Percentiles rank a stretch among this genome's conserved stretches.
Evolutionary conservation across 2,329 filamentous ascomycete species (phyloP).

Genomic region (Ophidiomyces ophidiicola): DNA sequence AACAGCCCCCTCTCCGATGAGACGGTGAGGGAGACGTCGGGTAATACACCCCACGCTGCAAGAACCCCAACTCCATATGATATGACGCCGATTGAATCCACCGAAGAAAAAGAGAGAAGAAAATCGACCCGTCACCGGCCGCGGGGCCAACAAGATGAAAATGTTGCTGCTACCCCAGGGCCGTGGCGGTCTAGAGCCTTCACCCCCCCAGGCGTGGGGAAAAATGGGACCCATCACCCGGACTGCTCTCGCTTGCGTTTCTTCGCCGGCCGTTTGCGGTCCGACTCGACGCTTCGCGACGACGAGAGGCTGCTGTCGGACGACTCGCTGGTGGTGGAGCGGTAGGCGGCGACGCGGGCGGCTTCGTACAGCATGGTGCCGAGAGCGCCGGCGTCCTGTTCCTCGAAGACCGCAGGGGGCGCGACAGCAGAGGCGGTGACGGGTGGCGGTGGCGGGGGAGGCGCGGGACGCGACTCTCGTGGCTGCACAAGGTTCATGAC

Average conservation of each 20-base stretch:
- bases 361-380: slow-evolving; percentile 75
- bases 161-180: too few species aligned
- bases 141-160: too few species aligned
- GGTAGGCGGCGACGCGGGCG: slow-evolving; percentile 59
- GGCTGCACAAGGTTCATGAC: slow-evolving; percentile 80
- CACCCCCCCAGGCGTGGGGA: too few species aligned
- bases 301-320: slow-evolving; percentile 28
- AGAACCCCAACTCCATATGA: too few species aligned
- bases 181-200: too few species aligned
- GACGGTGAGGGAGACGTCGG: too few species aligned
- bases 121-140: too few species aligned
- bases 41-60: too few species aligned
- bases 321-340: slow-evolving; percentile 34
- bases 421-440: too few species aligned
- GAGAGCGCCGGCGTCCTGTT: slow-evolving; percentile 52
- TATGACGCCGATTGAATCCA: too few species aligned
- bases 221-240: background rate
- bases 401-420: slow-evolving; percentile 33
- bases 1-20: too few species aligned
- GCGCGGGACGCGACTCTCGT: slow-evolving; percentile 40
- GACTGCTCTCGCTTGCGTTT: slow-evolving; percentile 58
- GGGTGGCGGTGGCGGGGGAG: slow-evolving; percentile 22
- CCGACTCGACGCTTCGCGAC: slow-evolving; percentile 20
- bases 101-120: too few species aligned
- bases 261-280: slow-evolving; percentile 49